These are phyloP conservation scores for Parafenestella ontariensis DNA, from an alignment of 2,329 filamentous ascomycete species.

Conservation along the genomic window DNA sequence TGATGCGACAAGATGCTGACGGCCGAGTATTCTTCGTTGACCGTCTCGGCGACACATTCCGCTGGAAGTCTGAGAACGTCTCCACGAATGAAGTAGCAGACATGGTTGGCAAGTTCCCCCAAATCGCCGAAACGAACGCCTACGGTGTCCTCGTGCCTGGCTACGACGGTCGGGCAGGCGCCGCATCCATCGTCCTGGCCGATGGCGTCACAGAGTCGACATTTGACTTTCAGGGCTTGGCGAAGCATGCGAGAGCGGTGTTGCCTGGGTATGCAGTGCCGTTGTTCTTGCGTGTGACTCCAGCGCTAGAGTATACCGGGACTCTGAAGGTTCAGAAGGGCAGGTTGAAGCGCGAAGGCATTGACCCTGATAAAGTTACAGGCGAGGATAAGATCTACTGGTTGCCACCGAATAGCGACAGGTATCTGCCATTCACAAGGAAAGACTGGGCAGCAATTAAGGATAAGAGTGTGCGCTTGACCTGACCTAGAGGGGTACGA, in stretches of 20 bases:
- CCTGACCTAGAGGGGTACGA: conserved; percentile 13
- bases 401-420: conserved; percentile 43
- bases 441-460: conserved; percentile 48
- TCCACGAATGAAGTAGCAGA: conserved; percentile 56
- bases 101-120: conserved; percentile 49
- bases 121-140: conserved; percentile 53
- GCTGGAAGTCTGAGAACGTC: conserved; percentile 56
- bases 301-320: conserved; percentile 53
- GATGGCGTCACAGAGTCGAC: conserved; percentile 38
- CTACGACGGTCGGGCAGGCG: conserved; percentile 55
- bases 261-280: conserved; percentile 58
- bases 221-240: conserved; percentile 45
- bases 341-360: conserved; percentile 51
- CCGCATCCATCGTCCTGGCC: conserved; percentile 51
- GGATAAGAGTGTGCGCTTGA: conserved; percentile 34
- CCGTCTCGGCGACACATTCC: conserved; percentile 49
- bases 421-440: conserved; percentile 49
- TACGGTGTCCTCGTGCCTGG: conserved; percentile 55
- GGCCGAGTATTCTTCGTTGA: conserved; percentile 50
- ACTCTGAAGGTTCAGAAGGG: conserved; percentile 57
- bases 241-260: conserved; percentile 47
- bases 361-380: conserved; percentile 52
- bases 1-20: conserved; percentile 44
- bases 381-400: conserved; percentile 51
- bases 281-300: conserved; percentile 51